A percentile compares a stretch with the other conserved stretches of the same genome.
phyloP scores from a whole-genome alignment of 1,284 basidiomycete genomes.

The Ustilago crameri region DNA sequence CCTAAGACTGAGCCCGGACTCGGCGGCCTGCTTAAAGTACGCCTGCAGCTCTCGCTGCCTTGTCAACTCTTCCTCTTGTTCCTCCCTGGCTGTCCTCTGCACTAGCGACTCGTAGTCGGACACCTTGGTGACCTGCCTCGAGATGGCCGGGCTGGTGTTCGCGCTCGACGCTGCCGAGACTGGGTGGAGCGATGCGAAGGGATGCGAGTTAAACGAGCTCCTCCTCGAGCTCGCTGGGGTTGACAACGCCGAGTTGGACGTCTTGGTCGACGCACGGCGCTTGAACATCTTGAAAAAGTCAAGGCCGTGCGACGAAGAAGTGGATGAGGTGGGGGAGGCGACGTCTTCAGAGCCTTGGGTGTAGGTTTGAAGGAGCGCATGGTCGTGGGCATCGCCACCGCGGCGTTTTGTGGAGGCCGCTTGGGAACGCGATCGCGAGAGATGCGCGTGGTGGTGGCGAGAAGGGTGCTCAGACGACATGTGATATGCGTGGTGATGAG shows the following conservation, averaged over 20 bases:
- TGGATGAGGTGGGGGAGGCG: not conserved
- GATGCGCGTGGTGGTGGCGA: slow-evolving; percentile 6
- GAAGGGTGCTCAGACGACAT: not conserved
- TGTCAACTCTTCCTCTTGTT: slow-evolving; percentile 27
- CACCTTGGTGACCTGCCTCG: slow-evolving; percentile 36
- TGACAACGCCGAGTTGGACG: slow-evolving; percentile 27
- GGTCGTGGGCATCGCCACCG: slow-evolving; percentile 8
- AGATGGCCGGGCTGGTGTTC: slow-evolving; percentile 40
- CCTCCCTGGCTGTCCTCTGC: slow-evolving; percentile 16
- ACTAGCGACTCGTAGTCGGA: slow-evolving; percentile 39
- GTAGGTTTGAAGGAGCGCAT: slow-evolving; percentile 22
- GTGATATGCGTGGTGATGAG: not conserved
- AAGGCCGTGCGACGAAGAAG: slow-evolving; percentile 12
- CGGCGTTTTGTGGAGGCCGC: not conserved
- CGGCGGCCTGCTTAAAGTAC: slow-evolving; percentile 32
- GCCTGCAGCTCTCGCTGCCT: slow-evolving; percentile 26
- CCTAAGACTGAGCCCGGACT: slow-evolving; percentile 27
- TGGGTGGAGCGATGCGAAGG: slow-evolving; percentile 22
- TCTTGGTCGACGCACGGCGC: slow-evolving; percentile 10
- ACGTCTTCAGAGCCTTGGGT: slow-evolving; percentile 34
- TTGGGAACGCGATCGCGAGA: slow-evolving; percentile 1
- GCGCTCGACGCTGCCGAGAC: slow-evolving; percentile 33
- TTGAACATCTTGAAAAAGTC: slow-evolving; percentile 32
- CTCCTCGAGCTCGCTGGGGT: slow-evolving; percentile 35
- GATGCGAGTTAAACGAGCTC: slow-evolving; percentile 32